Percentiles rank a stretch among this genome's conserved stretches.
These are phyloP conservation scores for Hypoxylon trugodes DNA, from an alignment of 495 filamentous ascomycete species.

Conservation along the genomic window DNA sequence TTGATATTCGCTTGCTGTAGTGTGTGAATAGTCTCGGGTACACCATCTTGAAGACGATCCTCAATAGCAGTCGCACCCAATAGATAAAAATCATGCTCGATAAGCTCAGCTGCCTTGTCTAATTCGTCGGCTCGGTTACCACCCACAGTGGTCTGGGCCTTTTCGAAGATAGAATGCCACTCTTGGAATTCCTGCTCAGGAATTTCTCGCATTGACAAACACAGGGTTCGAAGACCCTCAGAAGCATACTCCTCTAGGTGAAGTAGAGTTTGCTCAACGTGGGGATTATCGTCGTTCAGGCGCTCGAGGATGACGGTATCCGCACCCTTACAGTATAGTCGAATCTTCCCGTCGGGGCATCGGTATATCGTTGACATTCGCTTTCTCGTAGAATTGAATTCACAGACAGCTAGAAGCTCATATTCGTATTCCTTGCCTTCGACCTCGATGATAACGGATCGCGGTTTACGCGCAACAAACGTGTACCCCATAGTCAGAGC, in stretches of 20 bases:
- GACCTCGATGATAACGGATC: constrained; percentile 80
- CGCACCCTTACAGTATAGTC: constrained; percentile 94
- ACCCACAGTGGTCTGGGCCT: constrained; percentile 87
- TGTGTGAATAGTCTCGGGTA: constrained; percentile 98
- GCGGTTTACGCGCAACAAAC: constrained; percentile 89
- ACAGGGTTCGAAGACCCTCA: constrained; percentile 93
- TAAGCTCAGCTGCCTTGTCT: constrained; percentile 95
- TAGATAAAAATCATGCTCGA: constrained; percentile 89
- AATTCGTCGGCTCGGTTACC: constrained; percentile 93
- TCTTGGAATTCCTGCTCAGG: constrained; percentile 89
- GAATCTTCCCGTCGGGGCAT: constrained; percentile 94
- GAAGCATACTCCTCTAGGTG: constrained; percentile 98
- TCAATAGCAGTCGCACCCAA: constrained; percentile 98
- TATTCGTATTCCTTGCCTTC: constrained; percentile 78
- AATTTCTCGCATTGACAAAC: constrained; percentile 93
- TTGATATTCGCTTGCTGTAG: constrained; percentile 98
- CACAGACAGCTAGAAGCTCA: constrained; percentile 93
- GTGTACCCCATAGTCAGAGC: constrained; percentile 85
- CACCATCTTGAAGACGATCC: constrained; percentile 95
- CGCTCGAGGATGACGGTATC: constrained; percentile 96
- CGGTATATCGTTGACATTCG: constrained; percentile 97
- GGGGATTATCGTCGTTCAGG: constrained; percentile 78
- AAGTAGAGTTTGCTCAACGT: constrained; percentile 84
- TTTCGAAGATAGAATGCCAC: constrained; percentile 89
- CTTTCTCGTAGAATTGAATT: constrained; percentile 98